Evolutionary conservation across 495 filamentous ascomycete species (phyloP).

Genomic region (Podospora comata): DNA sequence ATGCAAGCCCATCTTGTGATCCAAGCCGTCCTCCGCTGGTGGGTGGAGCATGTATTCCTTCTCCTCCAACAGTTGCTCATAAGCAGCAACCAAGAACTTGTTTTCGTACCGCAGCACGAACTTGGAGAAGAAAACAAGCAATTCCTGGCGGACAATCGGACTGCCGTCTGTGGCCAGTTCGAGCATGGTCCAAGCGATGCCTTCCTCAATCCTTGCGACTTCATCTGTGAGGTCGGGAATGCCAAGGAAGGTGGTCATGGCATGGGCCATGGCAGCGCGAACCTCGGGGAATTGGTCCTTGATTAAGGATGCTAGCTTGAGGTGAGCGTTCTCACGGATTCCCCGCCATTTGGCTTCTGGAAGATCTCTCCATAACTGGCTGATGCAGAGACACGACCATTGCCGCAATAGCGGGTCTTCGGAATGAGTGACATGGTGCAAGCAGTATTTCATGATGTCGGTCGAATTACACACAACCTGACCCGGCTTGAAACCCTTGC

Average conservation of each 20-base stretch:
- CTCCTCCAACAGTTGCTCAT: slow-evolving; percentile 86
- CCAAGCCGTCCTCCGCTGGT: slow-evolving; percentile 49
- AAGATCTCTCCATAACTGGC: slow-evolving; percentile 88
- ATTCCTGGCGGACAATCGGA: slow-evolving; percentile 86
- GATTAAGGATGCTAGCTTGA: slow-evolving; percentile 72
- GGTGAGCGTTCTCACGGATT: slow-evolving; percentile 74
- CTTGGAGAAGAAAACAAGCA: slow-evolving; percentile 88
- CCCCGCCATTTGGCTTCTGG: slow-evolving; percentile 93
- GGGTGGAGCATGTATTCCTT: slow-evolving; percentile 58
- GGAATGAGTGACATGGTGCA: slow-evolving; percentile 74
- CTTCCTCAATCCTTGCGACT: slow-evolving; percentile 84
- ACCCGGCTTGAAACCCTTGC: slow-evolving; percentile 85
- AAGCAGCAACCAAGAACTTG: slow-evolving; percentile 88
- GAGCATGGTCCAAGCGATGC: slow-evolving; percentile 76
- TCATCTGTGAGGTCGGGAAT: slow-evolving; percentile 91
- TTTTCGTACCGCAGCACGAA: slow-evolving; percentile 89
- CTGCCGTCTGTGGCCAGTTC: slow-evolving; percentile 88
- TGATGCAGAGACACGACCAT: slow-evolving; percentile 95
- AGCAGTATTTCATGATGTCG: slow-evolving; percentile 79
- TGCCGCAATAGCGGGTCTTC: slow-evolving; percentile 87
- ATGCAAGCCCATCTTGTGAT: slow-evolving; percentile 55
- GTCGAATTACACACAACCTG: slow-evolving; percentile 83
- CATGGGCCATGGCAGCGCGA: slow-evolving; percentile 85
- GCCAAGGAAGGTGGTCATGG: slow-evolving; percentile 87
- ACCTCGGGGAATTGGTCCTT: slow-evolving; percentile 95